A percentile compares a stretch with the other conserved stretches of the same genome.
Evolutionary conservation across 1,284 basidiomycete genomes (phyloP).

Genomic region (Ganoderma lingzhi): DNA sequence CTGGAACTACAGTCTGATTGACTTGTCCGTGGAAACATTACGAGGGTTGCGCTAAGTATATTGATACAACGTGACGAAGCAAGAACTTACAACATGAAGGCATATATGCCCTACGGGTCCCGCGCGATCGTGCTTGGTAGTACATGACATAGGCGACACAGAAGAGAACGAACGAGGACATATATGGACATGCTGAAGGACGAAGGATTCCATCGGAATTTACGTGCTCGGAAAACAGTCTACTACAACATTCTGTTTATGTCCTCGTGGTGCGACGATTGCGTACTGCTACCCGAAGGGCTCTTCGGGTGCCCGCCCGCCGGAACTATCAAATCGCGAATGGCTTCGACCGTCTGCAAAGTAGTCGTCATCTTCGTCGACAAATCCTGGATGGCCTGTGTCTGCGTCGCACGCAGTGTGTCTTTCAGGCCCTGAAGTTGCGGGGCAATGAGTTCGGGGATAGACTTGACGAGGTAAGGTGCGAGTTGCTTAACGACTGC

Average conservation of each 20-base stretch:
- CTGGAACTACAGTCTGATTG: slow-evolving; percentile 18
- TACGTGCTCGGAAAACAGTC: neutral
- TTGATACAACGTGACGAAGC: neutral
- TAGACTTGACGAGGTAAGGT: slow-evolving; percentile 20
- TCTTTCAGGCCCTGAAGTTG: slow-evolving; percentile 22
- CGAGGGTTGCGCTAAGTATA: neutral
- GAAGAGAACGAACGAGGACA: neutral
- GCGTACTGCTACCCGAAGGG: neutral
- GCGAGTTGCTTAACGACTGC: slow-evolving; percentile 21
- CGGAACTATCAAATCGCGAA: slow-evolving; percentile 18
- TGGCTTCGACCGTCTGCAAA: slow-evolving; percentile 20
- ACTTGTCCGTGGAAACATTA: neutral
- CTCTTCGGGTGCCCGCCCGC: neutral
- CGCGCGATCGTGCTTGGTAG: neutral
- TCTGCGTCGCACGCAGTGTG: slow-evolving; percentile 19
- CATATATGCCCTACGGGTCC: neutral
- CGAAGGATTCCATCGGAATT: neutral
- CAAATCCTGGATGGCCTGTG: slow-evolving; percentile 22
- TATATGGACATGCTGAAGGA: neutral
- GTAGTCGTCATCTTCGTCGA: slow-evolving; percentile 25
- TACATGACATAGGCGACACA: neutral
- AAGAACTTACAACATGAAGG: neutral
- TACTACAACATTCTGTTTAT: neutral
- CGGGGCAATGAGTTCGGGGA: slow-evolving; percentile 25
- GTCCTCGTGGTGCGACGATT: neutral